These are phyloP conservation scores for Boeremia exigua DNA, from an alignment of 2,329 filamentous ascomycete species.

Conservation along the genomic window DNA sequence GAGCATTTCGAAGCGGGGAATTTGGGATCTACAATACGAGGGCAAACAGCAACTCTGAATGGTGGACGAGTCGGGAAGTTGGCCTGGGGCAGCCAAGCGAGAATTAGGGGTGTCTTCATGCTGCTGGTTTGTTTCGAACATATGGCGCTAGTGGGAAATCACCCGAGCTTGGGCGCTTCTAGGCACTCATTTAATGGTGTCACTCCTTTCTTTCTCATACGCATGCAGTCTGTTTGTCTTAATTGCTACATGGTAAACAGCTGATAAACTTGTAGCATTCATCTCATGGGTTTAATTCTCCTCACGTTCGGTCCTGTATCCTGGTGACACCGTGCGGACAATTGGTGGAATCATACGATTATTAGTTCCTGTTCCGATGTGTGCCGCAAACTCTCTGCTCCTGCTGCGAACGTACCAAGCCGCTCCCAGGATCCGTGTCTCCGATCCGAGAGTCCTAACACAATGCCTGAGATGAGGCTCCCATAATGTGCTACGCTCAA, in stretches of 20 bases:
- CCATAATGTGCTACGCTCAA: slow-evolving; percentile 36
- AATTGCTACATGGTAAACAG: neutral
- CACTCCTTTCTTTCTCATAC: neutral
- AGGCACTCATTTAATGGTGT: neutral
- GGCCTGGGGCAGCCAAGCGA: slow-evolving; percentile 24
- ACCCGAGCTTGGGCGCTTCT: slow-evolving; percentile 21
- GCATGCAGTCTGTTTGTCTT: neutral
- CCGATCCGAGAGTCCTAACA: slow-evolving; percentile 30
- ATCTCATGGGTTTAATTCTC: too few species aligned
- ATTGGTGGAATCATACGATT: slow-evolving; percentile 18
- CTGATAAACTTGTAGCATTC: neutral
- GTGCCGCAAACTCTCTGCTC: slow-evolving; percentile 26
- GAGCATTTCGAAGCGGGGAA: slow-evolving; percentile 25
- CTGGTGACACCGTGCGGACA: neutral
- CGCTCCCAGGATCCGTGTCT: slow-evolving; percentile 26
- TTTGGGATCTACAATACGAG: slow-evolving; percentile 18
- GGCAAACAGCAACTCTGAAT: slow-evolving; percentile 19
- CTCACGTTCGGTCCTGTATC: too few species aligned
- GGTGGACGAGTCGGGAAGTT: slow-evolving; percentile 22
- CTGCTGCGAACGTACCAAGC: slow-evolving; percentile 40
- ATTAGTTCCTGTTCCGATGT: slow-evolving; percentile 26
- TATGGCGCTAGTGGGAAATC: slow-evolving; percentile 28
- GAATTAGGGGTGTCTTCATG: slow-evolving; percentile 32
- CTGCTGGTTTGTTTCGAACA: slow-evolving; percentile 32
- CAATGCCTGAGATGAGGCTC: slow-evolving; percentile 35